Base-by-base conservation (phyloP, 352 stramenopile genomes). In the Phytophthora fragariaefolia region DNA sequence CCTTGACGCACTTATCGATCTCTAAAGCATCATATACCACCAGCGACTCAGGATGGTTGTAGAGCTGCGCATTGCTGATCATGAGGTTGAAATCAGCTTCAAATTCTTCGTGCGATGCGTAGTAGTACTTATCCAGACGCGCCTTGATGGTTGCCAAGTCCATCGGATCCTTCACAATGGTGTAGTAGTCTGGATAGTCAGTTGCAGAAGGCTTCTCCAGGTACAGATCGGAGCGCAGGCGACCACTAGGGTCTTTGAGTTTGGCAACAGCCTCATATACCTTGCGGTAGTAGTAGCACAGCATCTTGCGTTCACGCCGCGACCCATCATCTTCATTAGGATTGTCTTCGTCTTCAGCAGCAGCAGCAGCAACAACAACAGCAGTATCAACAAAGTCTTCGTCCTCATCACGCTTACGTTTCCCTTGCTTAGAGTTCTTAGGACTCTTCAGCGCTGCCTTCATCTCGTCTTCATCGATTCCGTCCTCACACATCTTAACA, bases 151-250 rank as follows among this genome's bases (percentile, higher is more conserved):
- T 94, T 32, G 69, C 51, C 12, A 98, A 75, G 56, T 95, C 89
- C 89, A 97, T 97, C 4, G 92, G 87, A 2, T 89, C 47, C 50
- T 82, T 90, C 43, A 98, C 86, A 49, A 97, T 90, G 46, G 85
- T 71, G 66, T 97, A 97, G 62, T 98, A 98, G 69, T 97, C 92
- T 22, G 88, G 88, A 53, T 96, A 96, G 53, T 95, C 86, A 13
- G 80, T 32, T 17, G 85, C 76, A 28, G 88, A 95, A 12, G 88
- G 88, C 56, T 91, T 93, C 32, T 92, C 88, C 58, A 95, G 52
- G 58, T 91, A 96, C 49, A 95, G 52, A 23, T 91, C 80, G 2
- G 78, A 83, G 8, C 88, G 86, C n/a, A 85, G 57, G 5, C 82
- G 88, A 3, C 88, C 88, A 0, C 74, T 89, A 10, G 71, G 64